Evolutionary conservation across 2,329 filamentous ascomycete genomes (phyloP), one percentile per base, ranked within the genome.

Genomic region (Pseudopithomyces maydicus): DNA sequence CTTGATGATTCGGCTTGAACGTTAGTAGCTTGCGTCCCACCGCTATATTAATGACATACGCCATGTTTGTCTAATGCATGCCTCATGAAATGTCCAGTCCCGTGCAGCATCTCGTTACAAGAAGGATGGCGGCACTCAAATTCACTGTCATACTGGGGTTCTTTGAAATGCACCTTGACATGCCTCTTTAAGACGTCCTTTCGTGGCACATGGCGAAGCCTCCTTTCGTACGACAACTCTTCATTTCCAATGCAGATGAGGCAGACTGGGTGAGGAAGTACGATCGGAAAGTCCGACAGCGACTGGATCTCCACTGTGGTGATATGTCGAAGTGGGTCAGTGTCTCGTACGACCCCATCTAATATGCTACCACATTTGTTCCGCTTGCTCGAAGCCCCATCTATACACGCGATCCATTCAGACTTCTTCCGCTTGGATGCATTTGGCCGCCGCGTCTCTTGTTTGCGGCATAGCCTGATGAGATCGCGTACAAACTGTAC

Each of bases 211-310:
- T 22, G 17, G 33, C 52, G 54, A n/a, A 65, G 55, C 43, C 54
- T 53, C 50, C 17, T 26, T 52, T 65, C 17, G 23, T 65, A 44
- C 8, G 39, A 54, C 45, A 58, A 57, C 45, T 54, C 48, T 41
- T 54, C 22, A 55, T 62, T 61, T 19, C 57, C 55, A 59, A 64
- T 63, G 42, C 49, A 64, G 41, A 66, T 57, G 41, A 63, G 58
- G 48, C 49, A 66, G 10, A 66, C 36, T 35, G 35, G 58, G 36
- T 61, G 23, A 41, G 53, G 49, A 45, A 43, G 22, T 17, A 54
- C 26, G 17, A 20, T 59, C 32, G 44, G 57, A 26, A 46, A 32
- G 17, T 32, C 15, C 2, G 32, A 19, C 15, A 46, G 23, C 23
- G 32, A 32, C 14, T 2, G 44, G 12, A 15, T 11, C 26, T 36